A percentile compares a stretch with the other conserved stretches of the same genome.
Conservation (phyloP, 2,329 filamentous ascomycete species). For the Clarireedia sp. region DNA sequence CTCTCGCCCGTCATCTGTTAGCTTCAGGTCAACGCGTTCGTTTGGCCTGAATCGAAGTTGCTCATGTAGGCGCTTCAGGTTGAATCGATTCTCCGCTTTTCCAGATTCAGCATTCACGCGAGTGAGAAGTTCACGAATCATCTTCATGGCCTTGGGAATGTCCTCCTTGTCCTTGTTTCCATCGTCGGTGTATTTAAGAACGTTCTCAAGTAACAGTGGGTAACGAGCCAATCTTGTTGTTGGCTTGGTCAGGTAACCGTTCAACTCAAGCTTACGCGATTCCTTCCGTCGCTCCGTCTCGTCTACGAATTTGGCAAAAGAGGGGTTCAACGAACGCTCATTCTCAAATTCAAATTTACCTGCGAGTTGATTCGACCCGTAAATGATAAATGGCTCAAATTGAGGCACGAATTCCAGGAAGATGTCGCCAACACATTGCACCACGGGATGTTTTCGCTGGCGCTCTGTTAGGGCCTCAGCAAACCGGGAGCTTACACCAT, state of each 20-base stretch:
- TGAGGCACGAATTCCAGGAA: constrained; percentile 87
- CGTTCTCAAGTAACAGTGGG: constrained; percentile 82
- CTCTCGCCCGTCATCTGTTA: constrained; percentile 88
- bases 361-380: constrained; percentile 91
- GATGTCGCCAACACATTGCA: constrained; percentile 84
- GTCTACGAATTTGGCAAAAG: constrained; percentile 87
- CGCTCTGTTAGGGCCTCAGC: constrained; percentile 81
- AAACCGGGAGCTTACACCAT: constrained; percentile 82
- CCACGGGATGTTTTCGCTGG: constrained; percentile 84
- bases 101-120: constrained; percentile 92
- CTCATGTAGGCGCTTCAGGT: constrained; percentile 82
- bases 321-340: constrained; percentile 77
- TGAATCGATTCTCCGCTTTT: constrained; percentile 96
- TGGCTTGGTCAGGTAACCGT: constrained; percentile 95
- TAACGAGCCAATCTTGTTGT: constrained; percentile 93
- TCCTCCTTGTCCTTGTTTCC: constrained; percentile 86
- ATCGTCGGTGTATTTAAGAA: constrained; percentile 84
- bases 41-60: constrained; percentile 85
- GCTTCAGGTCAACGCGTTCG: constrained; percentile 85
- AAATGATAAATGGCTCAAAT: constrained; percentile 93
- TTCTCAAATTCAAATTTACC: constrained; percentile 98
- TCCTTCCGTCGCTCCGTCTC: constrained; percentile 95
- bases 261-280: constrained; percentile 90
- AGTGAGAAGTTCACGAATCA: constrained; percentile 80
- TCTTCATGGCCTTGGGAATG: constrained; percentile 77